These are phyloP conservation scores for Imleria badia DNA, from an alignment of 768 basidiomycete genomes.

Conservation along the genomic window DNA sequence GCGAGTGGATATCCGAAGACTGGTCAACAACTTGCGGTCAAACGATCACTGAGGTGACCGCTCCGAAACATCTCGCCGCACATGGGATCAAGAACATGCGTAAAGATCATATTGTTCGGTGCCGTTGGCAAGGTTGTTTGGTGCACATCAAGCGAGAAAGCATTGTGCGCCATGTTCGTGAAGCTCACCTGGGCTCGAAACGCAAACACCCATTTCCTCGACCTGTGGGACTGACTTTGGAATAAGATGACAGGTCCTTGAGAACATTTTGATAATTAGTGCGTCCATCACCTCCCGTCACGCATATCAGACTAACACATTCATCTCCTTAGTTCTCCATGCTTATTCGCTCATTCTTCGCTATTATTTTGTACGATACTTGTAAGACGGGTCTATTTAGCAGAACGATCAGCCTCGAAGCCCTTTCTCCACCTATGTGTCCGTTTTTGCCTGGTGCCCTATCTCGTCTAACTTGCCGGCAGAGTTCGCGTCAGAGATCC, in stretches of 20 bases:
- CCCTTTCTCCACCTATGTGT: neutral
- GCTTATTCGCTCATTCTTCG: neutral
- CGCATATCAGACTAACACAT: neutral
- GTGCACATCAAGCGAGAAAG: neutral
- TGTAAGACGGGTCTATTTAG: neutral
- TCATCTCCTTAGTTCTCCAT: neutral
- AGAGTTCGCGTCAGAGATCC: too few relatives aligned
- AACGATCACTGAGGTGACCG: neutral
- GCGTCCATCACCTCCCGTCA: neutral
- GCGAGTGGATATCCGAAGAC: neutral
- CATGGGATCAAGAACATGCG: slow-evolving; percentile 12
- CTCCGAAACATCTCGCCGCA: slow-evolving; percentile 8
- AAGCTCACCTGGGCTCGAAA: slow-evolving; percentile 15
- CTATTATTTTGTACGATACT: slow-evolving; percentile 5
- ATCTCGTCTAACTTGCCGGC: too few relatives aligned
- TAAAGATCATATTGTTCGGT: neutral
- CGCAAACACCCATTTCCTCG: neutral
- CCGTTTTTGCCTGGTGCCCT: neutral
- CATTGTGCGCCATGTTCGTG: slow-evolving; percentile 12
- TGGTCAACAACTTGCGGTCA: neutral
- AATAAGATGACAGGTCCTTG: neutral
- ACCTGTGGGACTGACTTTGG: neutral
- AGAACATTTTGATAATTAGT: neutral
- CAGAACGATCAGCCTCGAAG: neutral
- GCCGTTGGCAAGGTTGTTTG: slow-evolving; percentile 11